A percentile compares a stretch with the other conserved stretches of the same genome.
Conservation (phyloP, 495 filamentous ascomycete genomes). For the Penicillium psychrofluorescens region DNA sequence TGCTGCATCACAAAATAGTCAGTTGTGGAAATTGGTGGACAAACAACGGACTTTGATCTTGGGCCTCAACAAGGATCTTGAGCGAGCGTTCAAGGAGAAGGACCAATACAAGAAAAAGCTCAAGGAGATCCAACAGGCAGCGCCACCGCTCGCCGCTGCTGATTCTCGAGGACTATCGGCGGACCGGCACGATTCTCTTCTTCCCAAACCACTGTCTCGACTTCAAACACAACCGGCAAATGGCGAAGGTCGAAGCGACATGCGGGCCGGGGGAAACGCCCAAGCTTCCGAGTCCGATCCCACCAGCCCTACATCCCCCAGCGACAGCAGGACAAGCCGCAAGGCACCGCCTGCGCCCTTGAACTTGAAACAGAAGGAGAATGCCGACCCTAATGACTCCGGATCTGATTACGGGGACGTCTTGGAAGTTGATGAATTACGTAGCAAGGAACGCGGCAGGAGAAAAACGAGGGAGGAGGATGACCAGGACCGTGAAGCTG, state of each 20-base stretch:
- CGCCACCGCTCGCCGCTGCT: slow-evolving; percentile 40
- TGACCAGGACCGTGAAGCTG: slow-evolving; percentile 66
- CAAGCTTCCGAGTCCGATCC: slow-evolving; percentile 11
- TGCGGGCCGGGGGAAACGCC: not conserved
- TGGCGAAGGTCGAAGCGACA: not conserved
- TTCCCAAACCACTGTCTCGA: not conserved
- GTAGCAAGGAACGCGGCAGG: slow-evolving; percentile 61
- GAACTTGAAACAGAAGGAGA: slow-evolving; percentile 49
- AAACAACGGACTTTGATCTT: slow-evolving; percentile 92
- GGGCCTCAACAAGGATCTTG: slow-evolving; percentile 90
- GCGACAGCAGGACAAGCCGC: slow-evolving; percentile 43
- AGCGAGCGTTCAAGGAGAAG: slow-evolving; percentile 87
- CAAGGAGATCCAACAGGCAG: slow-evolving; percentile 59
- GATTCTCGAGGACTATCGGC: not conserved
- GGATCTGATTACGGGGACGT: slow-evolving; percentile 83
- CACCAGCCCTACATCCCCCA: slow-evolving; percentile 7
- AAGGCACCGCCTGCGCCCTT: slow-evolving; percentile 83
- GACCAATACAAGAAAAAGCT: slow-evolving; percentile 87
- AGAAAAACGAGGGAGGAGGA: slow-evolving; percentile 85
- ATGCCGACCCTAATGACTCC: slow-evolving; percentile 47
- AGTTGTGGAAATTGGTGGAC: slow-evolving; percentile 91
- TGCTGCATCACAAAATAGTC: slow-evolving; percentile 78
- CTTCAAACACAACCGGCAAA: not conserved
- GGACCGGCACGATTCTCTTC: slow-evolving; percentile 4
- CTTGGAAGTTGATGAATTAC: slow-evolving; percentile 56